Evolutionary conservation across 805 yeast genomes (phyloP).

Genomic region (Candida vaughaniae): DNA sequence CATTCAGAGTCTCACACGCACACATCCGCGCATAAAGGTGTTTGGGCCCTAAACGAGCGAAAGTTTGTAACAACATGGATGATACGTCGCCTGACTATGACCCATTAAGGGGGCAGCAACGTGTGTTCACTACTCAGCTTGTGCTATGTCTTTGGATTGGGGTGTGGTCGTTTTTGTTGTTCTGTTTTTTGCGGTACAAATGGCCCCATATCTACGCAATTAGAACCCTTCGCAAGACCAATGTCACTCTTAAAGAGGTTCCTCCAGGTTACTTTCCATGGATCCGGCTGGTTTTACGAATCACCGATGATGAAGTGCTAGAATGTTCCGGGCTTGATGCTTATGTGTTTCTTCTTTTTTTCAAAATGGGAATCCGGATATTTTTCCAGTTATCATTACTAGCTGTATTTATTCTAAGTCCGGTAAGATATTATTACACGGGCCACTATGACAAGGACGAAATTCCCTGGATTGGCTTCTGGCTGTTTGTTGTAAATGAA

Average conservation of each 20-base stretch:
- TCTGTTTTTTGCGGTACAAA: conserved; percentile 50
- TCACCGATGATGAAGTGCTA: conserved; percentile 74
- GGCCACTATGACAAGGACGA: conserved; percentile 45
- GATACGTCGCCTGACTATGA: conserved; percentile 14
- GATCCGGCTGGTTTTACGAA: conserved; percentile 34
- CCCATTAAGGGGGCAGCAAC: conserved; percentile 34
- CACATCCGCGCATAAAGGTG: too few relatives aligned
- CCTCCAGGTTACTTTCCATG: conserved; percentile 57
- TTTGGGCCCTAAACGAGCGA: too few relatives aligned
- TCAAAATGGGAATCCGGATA: conserved; percentile 69
- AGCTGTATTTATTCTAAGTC: conserved; percentile 42
- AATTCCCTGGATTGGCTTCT: conserved; percentile 15
- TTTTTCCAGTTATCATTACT: conserved; percentile 63
- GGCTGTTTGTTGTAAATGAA: conserved; percentile 2
- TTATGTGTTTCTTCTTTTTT: conserved; percentile 47
- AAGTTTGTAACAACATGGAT: too few relatives aligned
- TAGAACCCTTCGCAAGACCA: conserved; percentile 47
- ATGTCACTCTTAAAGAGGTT: conserved; percentile 37
- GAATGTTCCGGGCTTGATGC: conserved; percentile 93
- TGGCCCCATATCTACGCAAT: conserved; percentile 61
- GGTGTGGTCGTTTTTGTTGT: conserved; percentile 41
- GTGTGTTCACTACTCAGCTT: conserved; percentile 58
- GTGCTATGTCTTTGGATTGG: conserved; percentile 51
- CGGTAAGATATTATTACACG: conserved; percentile 38
- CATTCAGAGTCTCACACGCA: too few relatives aligned